These are phyloP conservation scores for Arabidopsis arenosa DNA, from an alignment of 345 rosid species.

Conservation along the genomic window DNA sequence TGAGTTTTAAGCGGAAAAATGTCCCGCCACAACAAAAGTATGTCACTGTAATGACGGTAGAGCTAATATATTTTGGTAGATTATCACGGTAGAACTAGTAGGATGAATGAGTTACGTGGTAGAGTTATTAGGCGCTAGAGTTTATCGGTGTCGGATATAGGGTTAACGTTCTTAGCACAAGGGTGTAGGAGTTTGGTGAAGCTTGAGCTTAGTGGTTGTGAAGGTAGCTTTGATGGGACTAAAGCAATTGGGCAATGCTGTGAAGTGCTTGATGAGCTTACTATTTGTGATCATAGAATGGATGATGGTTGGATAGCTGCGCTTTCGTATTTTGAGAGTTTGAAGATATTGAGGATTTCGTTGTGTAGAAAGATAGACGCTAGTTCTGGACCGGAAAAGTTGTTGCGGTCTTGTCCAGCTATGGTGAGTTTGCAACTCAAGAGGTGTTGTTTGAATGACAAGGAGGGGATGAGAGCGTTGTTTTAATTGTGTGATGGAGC, in stretches of 20 bases:
- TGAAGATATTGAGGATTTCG: conserved; percentile 73
- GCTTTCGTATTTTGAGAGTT: conserved; percentile 67
- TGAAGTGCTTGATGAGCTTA: conserved; percentile 81
- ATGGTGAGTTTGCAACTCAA: conserved; percentile 75
- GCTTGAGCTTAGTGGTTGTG: conserved; percentile 94
- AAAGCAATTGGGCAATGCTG: conserved; percentile 98
- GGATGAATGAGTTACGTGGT: conserved; percentile 47
- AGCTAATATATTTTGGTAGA: too few relatives aligned
- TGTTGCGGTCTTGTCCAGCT: conserved; percentile 73
- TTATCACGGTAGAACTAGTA: too few relatives aligned
- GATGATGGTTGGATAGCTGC: conserved; percentile 96
- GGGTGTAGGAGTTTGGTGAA: conserved; percentile 85
- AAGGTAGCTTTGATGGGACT: conserved; percentile 93
- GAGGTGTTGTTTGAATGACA: conserved; percentile 72
- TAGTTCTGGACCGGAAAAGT: conserved; percentile 69
- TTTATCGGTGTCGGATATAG: conserved; percentile 81
- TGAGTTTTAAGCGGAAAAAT: too few relatives aligned
- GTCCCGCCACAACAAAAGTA: too few relatives aligned
- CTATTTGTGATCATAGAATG: conserved; percentile 76
- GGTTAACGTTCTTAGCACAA: conserved; percentile 88
- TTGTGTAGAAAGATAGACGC: conserved; percentile 73
- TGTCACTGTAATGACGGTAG: too few relatives aligned
- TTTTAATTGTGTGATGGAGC: conserved; percentile 72
- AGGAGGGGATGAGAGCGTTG: conserved; percentile 63
- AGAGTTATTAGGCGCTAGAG: conserved; percentile 65